These are phyloP conservation scores for Floccularia luteovirens DNA, from an alignment of 768 basidiomycete species.

Conservation along the genomic window DNA sequence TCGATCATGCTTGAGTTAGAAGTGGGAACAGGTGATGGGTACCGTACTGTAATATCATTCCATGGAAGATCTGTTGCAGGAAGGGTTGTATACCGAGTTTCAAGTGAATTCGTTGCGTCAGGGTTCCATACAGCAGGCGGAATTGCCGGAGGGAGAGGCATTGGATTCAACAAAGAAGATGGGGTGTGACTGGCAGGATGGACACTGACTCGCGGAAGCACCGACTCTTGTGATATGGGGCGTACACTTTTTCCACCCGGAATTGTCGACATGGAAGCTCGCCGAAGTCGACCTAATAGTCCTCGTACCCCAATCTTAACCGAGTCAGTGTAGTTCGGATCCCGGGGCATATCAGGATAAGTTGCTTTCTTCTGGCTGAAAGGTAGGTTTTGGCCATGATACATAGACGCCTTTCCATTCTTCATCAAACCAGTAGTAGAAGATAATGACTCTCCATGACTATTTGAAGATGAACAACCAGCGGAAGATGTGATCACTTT, in stretches of 20 bases:
- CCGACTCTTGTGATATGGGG: constrained; percentile 8
- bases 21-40: not conserved
- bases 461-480: constrained; percentile 9
- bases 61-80: not conserved
- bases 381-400: not conserved
- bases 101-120: not conserved
- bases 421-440: constrained; percentile 6
- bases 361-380: constrained; percentile 3
- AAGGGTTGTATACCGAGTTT: too few species aligned
- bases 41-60: not conserved
- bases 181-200: constrained; percentile 9
- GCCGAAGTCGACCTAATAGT: constrained; percentile 12
- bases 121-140: constrained; percentile 1
- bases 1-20: not conserved
- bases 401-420: too few species aligned
- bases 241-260: constrained; percentile 6
- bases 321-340: constrained; percentile 9
- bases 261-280: too few species aligned
- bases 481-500: constrained; percentile 11
- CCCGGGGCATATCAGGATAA: constrained; percentile 8
- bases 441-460: constrained; percentile 7
- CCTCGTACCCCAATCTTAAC: constrained; percentile 8
- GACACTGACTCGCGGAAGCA: constrained; percentile 5
- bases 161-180: constrained; percentile 17
- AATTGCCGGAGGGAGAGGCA: constrained; percentile 8